phyloP scores from a whole-genome alignment of 352 stramenopile genomes.

The Pythium coloratum region DNA sequence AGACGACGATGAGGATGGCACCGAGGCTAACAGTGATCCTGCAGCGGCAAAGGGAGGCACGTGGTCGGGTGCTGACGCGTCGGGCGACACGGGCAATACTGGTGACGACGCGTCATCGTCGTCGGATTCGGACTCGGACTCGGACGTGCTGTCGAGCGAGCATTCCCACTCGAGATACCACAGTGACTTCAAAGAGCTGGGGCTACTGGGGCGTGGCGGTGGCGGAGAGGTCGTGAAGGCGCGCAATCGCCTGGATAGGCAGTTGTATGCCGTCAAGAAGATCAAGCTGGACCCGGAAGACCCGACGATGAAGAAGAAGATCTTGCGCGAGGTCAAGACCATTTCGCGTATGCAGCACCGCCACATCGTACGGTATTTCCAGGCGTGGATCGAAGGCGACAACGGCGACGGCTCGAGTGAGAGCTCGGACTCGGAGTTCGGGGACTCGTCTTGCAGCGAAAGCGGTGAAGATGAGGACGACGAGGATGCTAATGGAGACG shows the following conservation, averaged over 20 bases:
- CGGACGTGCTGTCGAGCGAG: conserved; percentile 37
- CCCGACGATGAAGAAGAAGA: conserved; percentile 94
- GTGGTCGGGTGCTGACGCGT: conserved; percentile 9
- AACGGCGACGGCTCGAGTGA: conserved; percentile 36
- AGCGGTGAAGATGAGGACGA: conserved; percentile 31
- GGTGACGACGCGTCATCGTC: conserved; percentile 31
- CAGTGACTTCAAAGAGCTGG: conserved; percentile 85
- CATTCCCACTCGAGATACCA: conserved; percentile 78
- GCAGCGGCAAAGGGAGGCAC: conserved; percentile 2
- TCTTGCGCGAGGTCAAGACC: conserved; percentile 94
- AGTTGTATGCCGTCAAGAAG: conserved; percentile 88
- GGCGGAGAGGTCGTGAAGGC: conserved; percentile 86
- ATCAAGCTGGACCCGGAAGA: conserved; percentile 84
- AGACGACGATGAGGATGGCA: conserved; percentile 10
- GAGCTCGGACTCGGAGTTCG: conserved; percentile 29
- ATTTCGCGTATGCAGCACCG: conserved; percentile 96
- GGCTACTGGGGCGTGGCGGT: conserved; percentile 75
- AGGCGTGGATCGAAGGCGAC: conserved; percentile 87
- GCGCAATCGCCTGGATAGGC: conserved; percentile 76
- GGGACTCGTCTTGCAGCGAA: conserved; percentile 29
- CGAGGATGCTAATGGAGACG: conserved; percentile 37
- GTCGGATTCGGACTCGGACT: conserved; percentile 40
- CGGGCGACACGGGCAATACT: conserved; percentile 14
- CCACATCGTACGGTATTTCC: conserved; percentile 95
- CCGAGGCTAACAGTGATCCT: conserved; percentile 3